A percentile compares a stretch with the other conserved stretches of the same genome.
These are phyloP conservation scores for Farysia itapuensis DNA, from an alignment of 1,284 basidiomycete genomes.

Conservation along the genomic window DNA sequence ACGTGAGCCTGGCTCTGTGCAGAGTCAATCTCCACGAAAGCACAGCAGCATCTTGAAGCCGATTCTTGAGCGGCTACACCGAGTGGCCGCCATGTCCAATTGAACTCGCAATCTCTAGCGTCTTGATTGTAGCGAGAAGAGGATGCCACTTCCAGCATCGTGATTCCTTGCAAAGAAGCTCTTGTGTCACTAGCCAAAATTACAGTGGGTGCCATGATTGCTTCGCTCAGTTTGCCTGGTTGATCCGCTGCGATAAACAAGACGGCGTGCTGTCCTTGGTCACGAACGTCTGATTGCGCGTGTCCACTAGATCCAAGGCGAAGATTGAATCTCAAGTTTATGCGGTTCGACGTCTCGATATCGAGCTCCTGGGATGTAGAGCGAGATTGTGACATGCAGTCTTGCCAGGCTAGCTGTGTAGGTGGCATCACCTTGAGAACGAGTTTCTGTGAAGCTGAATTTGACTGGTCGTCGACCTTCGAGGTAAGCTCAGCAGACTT, in stretches of 20 bases:
- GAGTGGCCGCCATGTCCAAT: constrained; percentile 33
- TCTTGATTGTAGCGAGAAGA: constrained; percentile 1
- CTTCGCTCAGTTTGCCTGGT: constrained; percentile 6
- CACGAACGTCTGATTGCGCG: background rate
- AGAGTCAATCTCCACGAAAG: constrained; percentile 30
- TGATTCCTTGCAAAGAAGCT: constrained; percentile 32
- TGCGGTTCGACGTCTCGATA: no score
- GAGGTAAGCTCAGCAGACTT: background rate
- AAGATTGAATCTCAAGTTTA: constrained; percentile 19
- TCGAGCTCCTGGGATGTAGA: no score
- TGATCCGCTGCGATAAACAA: constrained; percentile 32
- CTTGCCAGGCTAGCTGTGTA: constrained; percentile 9
- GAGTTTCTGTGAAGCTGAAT: constrained; percentile 18
- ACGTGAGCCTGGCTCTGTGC: constrained; percentile 3
- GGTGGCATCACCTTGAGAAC: constrained; percentile 30
- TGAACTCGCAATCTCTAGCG: constrained; percentile 32
- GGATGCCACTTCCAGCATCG: constrained; percentile 16
- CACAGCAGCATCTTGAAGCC: constrained; percentile 20
- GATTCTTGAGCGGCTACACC: background rate
- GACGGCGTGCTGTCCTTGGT: constrained; percentile 3
- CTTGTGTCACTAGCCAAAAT: constrained; percentile 11
- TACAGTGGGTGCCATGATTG: constrained; percentile 11
- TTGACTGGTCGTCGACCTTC: no score
- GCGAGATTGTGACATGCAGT: no score
- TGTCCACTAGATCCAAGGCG: constrained; percentile 18